phyloP scores from a whole-genome alignment of 1,284 basidiomycete genomes.

The Cystobasidium slooffiae region DNA sequence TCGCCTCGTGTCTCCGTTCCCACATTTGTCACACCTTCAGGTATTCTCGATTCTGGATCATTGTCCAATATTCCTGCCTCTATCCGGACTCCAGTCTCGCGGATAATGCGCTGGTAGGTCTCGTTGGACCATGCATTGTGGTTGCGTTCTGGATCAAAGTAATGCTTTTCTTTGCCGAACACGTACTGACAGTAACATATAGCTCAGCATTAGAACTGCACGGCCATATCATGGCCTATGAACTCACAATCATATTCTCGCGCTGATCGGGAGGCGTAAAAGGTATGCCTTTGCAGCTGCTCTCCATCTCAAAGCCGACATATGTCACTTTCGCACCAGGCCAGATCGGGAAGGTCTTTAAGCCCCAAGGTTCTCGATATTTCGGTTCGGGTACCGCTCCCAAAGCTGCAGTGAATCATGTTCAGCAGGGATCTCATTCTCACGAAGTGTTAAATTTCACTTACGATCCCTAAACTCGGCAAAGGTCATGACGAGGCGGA shows the following conservation, averaged over 20 bases:
- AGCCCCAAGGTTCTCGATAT: conserved; percentile 25
- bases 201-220: too few relatives aligned
- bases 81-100: conserved; percentile 13
- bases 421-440: too few relatives aligned
- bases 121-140: conserved; percentile 19
- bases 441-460: neutral
- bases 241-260: conserved; percentile 21
- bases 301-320: conserved; percentile 27
- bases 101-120: conserved; percentile 10
- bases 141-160: conserved; percentile 26
- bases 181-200: neutral
- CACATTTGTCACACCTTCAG: conserved; percentile 16
- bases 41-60: neutral
- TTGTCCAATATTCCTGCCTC: conserved; percentile 28
- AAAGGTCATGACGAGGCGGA: neutral
- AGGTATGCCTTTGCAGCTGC: conserved; percentile 16
- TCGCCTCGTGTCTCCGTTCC: conserved; percentile 24
- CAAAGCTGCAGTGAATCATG: neutral
- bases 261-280: conserved; percentile 13
- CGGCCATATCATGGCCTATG: neutral
- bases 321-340: conserved; percentile 18
- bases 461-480: conserved; percentile 8
- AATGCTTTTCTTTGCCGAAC: conserved; percentile 33
- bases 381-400: conserved; percentile 13
- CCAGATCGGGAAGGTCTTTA: conserved; percentile 22